Evolutionary conservation across 192 early-diverging fungal genomes (phyloP).

Genomic region (Coemansia sp.): DNA sequence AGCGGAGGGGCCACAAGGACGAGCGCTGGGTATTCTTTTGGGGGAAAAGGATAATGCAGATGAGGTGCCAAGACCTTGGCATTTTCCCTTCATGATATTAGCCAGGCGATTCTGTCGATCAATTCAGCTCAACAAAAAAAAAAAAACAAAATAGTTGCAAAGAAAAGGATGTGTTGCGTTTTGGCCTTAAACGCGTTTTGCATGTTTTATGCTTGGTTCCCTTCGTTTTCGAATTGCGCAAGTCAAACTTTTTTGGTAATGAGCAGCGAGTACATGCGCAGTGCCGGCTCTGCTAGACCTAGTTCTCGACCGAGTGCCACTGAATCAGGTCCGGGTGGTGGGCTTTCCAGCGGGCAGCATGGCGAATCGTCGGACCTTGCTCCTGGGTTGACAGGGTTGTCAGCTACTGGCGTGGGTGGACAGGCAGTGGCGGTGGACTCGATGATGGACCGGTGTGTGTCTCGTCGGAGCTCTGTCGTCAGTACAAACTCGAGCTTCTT

Average conservation of each 20-base stretch:
- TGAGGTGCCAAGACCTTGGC: slow-evolving; percentile 5
- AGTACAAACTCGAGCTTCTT: slow-evolving; percentile 56
- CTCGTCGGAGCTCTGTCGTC: slow-evolving; percentile 52
- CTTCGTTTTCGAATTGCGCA: background rate
- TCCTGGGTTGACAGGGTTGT: slow-evolving; percentile 5
- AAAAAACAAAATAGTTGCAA: too few species aligned
- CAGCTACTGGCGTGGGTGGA: background rate
- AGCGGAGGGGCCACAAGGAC: too few species aligned
- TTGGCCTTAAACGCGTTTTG: too few species aligned
- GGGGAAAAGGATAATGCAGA: background rate
- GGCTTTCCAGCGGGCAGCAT: background rate
- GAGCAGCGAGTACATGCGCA: slow-evolving; percentile 1
- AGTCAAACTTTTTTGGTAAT: background rate
- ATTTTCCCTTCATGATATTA: background rate
- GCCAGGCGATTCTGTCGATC: background rate
- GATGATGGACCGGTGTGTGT: slow-evolving; percentile 30
- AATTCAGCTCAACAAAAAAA: background rate
- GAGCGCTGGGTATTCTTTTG: background rate
- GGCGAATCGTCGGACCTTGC: background rate
- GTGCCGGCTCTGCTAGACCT: background rate
- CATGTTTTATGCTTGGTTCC: background rate
- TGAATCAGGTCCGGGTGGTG: background rate
- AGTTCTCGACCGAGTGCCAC: background rate
- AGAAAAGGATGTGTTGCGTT: too few species aligned
- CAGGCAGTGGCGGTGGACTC: slow-evolving; percentile 7